Base-by-base conservation (phyloP, 345 rosid species). In the Aquilaria sinensis region DNA sequence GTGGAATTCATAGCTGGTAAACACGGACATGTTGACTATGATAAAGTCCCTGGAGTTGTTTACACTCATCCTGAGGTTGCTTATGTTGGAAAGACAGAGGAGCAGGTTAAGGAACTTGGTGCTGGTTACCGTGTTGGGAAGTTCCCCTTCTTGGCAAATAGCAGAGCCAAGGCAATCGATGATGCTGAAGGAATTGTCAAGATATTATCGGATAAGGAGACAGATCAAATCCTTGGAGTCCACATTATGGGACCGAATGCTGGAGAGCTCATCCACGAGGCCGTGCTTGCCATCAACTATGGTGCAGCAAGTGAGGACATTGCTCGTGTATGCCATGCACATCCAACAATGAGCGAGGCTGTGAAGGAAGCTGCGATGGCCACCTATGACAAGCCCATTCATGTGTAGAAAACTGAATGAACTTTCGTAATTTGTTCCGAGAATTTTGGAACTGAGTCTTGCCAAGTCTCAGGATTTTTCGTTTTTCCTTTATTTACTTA, bases 331-430 rank as follows among this genome's bases (percentile, higher is more conserved):
- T 95, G 99, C 80, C 99, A 91, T 53, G 99, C 99, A 34, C 99
- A 89, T 65, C 99, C 99, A 13, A 95, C 99, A 15, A 85, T 95
- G 99, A 95, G 99, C 48, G 99, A 95, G 72, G 99, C 97, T 33
- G 61, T 95, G 79, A 95, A 95, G 92, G 99, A 95, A 83, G 99
- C 99, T 51, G 99, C 97, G 50, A 89, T 95, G 99, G 99, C 99
- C 49, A 89, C 99, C 58, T 73, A 91, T 51, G 99, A 91, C 90
- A 95, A 91, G 84, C 96, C 99, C 70, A 91, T 95, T 79, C 99
- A 95, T 81, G 73, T 95, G 51, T 91, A 80, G 74, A 69, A 47
- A 10, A 48, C 31, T 43, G 2, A 32, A 45, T 53, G 6, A 51
- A 46, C 32, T 72, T 64, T 70, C 31, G 45, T 10, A 31, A 56